phyloP scores from a whole-genome alignment of 208 protist genomes.

The Trypanosoma cruzi region DNA sequence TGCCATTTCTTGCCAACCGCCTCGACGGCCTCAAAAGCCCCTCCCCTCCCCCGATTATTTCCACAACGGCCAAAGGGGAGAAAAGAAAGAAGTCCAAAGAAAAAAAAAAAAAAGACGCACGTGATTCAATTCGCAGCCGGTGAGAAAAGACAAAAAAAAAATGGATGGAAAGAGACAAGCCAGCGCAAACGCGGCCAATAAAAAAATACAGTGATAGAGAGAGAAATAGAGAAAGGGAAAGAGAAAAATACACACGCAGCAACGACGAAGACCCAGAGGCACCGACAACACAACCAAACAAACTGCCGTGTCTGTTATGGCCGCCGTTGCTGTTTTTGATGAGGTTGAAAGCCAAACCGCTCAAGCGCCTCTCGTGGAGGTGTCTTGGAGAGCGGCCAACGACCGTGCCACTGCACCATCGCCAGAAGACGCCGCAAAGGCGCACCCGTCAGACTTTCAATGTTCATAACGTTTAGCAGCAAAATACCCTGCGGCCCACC shows the following conservation, averaged over 20 bases:
- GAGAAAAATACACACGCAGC: neutral
- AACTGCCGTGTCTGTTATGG: neutral
- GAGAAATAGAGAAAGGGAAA: constrained; percentile 11
- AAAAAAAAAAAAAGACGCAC: neutral
- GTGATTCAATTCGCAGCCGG: neutral
- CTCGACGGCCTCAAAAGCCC: neutral
- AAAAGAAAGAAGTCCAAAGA: constrained; percentile 2
- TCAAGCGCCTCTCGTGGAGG: constrained; percentile 1
- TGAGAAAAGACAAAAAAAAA: constrained; percentile 13
- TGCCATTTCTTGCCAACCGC: neutral
- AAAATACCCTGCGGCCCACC: constrained; percentile 13
- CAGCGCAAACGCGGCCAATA: neutral
- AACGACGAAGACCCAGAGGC: neutral
- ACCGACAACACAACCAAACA: neutral
- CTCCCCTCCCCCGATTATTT: too few species aligned
- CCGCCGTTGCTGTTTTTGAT: neutral
- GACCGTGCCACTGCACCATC: constrained; percentile 19
- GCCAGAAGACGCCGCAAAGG: constrained; percentile 24
- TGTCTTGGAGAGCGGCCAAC: neutral
- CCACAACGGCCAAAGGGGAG: neutral
- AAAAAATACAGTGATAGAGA: neutral
- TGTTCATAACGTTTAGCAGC: constrained; percentile 4
- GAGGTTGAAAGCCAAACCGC: constrained; percentile 7
- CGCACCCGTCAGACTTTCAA: constrained; percentile 20
- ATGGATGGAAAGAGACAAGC: neutral